These are phyloP conservation scores for Sporobolomyces roseus DNA, from an alignment of 768 basidiomycete genomes.

Conservation along the genomic window DNA sequence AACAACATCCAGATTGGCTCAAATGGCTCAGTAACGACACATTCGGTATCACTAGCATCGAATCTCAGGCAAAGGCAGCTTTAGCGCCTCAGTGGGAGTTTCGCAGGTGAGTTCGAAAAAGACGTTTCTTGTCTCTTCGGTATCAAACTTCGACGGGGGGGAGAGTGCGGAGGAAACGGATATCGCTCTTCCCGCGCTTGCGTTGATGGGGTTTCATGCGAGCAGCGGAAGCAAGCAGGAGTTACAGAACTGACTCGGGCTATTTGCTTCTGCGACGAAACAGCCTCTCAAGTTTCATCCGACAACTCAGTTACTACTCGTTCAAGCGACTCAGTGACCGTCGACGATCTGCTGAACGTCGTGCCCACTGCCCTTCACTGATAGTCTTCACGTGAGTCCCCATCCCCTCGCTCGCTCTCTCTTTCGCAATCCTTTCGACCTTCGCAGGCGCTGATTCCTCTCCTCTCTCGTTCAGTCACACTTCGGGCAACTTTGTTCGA, in stretches of 20 bases:
- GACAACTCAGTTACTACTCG: slow-evolving; percentile 30
- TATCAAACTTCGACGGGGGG: not conserved
- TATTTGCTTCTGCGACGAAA: too few species aligned
- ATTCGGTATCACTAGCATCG: slow-evolving; percentile 34
- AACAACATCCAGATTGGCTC: slow-evolving; percentile 28
- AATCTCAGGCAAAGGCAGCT: slow-evolving; percentile 19
- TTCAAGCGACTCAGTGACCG: slow-evolving; percentile 37
- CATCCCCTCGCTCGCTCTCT: not conserved
- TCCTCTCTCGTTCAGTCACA: slow-evolving; percentile 9
- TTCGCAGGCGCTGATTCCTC: not conserved
- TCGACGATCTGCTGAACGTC: slow-evolving; percentile 18
- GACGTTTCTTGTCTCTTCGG: not conserved
- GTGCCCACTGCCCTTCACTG: slow-evolving; percentile 5
- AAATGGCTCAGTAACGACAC: slow-evolving; percentile 32
- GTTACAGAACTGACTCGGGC: not conserved
- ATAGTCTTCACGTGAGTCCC: slow-evolving; percentile 29
- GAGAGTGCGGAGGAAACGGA: not conserved
- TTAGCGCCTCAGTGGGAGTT: slow-evolving; percentile 34
- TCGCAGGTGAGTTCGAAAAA: slow-evolving; percentile 16
- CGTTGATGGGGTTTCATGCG: too few species aligned
- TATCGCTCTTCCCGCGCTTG: too few species aligned
- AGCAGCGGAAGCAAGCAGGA: too few species aligned
- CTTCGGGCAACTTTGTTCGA: slow-evolving; percentile 22
- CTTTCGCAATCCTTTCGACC: not conserved
- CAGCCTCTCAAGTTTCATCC: slow-evolving; percentile 33